Percentiles rank a stretch among this genome's conserved stretches.
These are phyloP conservation scores for Inga laurina DNA, from an alignment of 306 rosid genomes.

Conservation along the genomic window DNA sequence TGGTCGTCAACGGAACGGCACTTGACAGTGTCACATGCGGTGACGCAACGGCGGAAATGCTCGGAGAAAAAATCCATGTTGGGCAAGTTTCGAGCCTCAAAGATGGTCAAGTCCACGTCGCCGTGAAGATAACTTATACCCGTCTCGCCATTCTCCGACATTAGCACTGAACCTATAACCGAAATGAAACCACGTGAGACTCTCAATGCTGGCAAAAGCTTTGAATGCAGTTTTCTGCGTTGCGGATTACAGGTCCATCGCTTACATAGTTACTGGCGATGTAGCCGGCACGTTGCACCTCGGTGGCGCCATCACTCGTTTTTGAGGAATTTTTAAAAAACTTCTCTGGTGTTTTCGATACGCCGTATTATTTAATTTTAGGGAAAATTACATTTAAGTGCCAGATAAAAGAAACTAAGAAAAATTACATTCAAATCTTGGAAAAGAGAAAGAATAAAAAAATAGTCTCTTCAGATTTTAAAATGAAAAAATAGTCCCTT, in stretches of 20 bases:
- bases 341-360: background rate
- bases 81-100: conserved; percentile 63
- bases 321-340: background rate
- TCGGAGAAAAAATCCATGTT: conserved; percentile 86
- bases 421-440: no score
- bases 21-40: conserved; percentile 69
- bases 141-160: conserved; percentile 48
- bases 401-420: no score
- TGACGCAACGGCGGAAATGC: conserved; percentile 76
- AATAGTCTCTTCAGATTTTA: no score
- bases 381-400: no score
- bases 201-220: background rate
- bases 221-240: background rate
- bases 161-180: background rate
- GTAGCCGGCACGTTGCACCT: background rate
- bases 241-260: background rate
- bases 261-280: background rate
- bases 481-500: no score
- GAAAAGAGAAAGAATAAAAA: no score
- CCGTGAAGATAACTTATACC: conserved; percentile 65
- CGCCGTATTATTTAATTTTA: background rate
- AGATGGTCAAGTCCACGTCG: conserved; percentile 69
- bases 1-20: conserved; percentile 21
- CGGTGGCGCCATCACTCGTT: background rate
- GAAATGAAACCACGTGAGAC: background rate